Percentiles rank a stretch among this genome's conserved stretches.
phyloP scores from a whole-genome alignment of 2,329 filamentous ascomycete species.

The Epichloe festucae region DNA sequence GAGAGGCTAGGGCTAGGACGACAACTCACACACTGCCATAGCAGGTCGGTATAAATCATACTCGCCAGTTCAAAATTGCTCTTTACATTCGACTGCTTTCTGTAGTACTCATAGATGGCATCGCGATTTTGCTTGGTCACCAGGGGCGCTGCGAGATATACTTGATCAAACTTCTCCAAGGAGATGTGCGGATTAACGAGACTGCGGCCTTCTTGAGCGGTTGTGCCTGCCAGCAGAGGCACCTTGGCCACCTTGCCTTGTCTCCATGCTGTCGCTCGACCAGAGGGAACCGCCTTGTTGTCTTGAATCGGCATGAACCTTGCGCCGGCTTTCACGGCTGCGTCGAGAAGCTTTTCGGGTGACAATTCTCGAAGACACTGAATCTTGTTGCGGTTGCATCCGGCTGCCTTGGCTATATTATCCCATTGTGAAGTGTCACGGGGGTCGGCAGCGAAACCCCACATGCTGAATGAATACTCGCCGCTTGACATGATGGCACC shows the following conservation, averaged over 20 bases:
- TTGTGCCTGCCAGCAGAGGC: slow-evolving; percentile 14
- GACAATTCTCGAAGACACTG: slow-evolving; percentile 12
- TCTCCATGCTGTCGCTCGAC: slow-evolving; percentile 11
- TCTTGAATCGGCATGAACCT: slow-evolving; percentile 10
- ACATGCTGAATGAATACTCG: slow-evolving; percentile 14
- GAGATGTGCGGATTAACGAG: slow-evolving; percentile 13
- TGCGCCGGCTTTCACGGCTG: slow-evolving; percentile 3
- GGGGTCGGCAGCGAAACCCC: slow-evolving; percentile 5
- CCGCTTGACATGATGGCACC: slow-evolving; percentile 17
- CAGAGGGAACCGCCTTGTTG: slow-evolving; percentile 8
- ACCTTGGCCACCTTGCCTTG: slow-evolving; percentile 9
- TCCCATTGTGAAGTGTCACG: slow-evolving; percentile 8
- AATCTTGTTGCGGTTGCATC: slow-evolving; percentile 9
- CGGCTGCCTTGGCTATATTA: slow-evolving; percentile 6
- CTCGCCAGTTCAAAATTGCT: slow-evolving; percentile 14
- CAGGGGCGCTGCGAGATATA: slow-evolving; percentile 8
- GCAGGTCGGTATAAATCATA: slow-evolving; percentile 15
- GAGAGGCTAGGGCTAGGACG: neutral
- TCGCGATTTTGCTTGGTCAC: slow-evolving; percentile 5
- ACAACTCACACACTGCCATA: slow-evolving; percentile 15
- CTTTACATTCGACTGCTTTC: slow-evolving; percentile 2
- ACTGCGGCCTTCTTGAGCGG: slow-evolving; percentile 13
- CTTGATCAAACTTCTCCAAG: slow-evolving; percentile 9
- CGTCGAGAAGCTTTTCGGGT: slow-evolving; percentile 7
- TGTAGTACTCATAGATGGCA: slow-evolving; percentile 10